Conservation (phyloP, 768 basidiomycete genomes). For the Russula lepida region DNA sequence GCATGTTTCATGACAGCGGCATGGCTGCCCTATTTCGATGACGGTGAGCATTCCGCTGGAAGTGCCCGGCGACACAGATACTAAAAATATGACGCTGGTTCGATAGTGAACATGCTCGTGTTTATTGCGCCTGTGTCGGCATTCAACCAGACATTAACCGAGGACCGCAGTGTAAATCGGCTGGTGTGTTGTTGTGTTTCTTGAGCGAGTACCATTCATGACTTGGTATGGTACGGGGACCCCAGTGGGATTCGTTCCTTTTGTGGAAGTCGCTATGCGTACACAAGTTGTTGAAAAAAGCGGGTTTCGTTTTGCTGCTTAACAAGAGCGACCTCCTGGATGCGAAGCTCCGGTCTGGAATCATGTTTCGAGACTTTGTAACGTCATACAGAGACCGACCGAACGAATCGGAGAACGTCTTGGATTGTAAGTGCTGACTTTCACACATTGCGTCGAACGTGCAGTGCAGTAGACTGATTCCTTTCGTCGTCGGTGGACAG, state of each 20-base stretch:
- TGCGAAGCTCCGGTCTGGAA: slow-evolving; percentile 42
- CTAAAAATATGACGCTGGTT: slow-evolving; percentile 2
- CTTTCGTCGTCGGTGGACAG: slow-evolving; percentile 29
- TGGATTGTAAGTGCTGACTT: slow-evolving; percentile 38
- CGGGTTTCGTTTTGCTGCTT: slow-evolving; percentile 52
- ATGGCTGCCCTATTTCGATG: slow-evolving; percentile 66
- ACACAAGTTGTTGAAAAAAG: slow-evolving; percentile 44
- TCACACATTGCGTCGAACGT: neutral
- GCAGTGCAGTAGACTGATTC: neutral
- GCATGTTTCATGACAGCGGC: slow-evolving; percentile 33
- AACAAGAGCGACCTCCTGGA: slow-evolving; percentile 58
- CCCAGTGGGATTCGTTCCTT: slow-evolving; percentile 46
- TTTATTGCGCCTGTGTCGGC: slow-evolving; percentile 59
- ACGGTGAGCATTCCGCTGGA: slow-evolving; percentile 33
- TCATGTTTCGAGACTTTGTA: slow-evolving; percentile 47
- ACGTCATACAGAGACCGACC: slow-evolving; percentile 44
- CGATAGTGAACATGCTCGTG: slow-evolving; percentile 51
- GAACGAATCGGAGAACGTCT: slow-evolving; percentile 44
- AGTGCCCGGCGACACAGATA: neutral
- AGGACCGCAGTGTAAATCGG: slow-evolving; percentile 51
- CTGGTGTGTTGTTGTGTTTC: slow-evolving; percentile 35
- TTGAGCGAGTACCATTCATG: neutral
- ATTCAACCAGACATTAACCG: slow-evolving; percentile 55
- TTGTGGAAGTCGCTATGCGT: slow-evolving; percentile 54
- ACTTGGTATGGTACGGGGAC: neutral